Evolutionary conservation across 2,329 filamentous ascomycete species (phyloP).

Genomic region (Ophiostoma ulmi): DNA sequence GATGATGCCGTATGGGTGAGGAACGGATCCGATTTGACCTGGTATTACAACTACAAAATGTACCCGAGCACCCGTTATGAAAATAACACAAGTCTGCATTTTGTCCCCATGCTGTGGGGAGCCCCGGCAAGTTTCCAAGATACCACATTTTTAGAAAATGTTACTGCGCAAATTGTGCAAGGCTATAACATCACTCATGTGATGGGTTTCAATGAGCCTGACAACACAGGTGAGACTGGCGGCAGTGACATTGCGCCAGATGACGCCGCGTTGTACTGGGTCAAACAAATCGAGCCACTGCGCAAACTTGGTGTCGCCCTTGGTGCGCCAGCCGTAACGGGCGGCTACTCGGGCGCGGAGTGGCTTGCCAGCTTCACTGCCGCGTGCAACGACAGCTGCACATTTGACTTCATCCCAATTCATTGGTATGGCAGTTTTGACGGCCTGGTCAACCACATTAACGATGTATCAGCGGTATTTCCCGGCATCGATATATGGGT

Average conservation of each 20-base stretch:
- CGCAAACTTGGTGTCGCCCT: constrained; percentile 58
- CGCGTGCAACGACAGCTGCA: constrained; percentile 58
- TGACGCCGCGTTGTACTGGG: constrained; percentile 63
- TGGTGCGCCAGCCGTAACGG: constrained; percentile 67
- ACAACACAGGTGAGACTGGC: constrained; percentile 51
- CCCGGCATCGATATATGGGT: constrained; percentile 64
- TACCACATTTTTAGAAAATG: constrained; percentile 55
- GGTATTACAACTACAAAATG: constrained; percentile 77
- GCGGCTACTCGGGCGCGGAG: constrained; percentile 51
- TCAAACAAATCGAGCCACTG: constrained; percentile 64
- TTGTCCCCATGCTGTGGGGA: constrained; percentile 78
- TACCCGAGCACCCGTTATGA: constrained; percentile 50
- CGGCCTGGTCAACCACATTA: constrained; percentile 61
- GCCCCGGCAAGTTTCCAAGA: constrained; percentile 43
- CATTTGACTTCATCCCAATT: constrained; percentile 56
- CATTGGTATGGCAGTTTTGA: constrained; percentile 67
- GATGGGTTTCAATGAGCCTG: constrained; percentile 74
- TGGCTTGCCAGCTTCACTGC: constrained; percentile 64
- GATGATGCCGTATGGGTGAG: constrained; percentile 63
- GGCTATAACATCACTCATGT: constrained; percentile 60
- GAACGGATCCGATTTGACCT: constrained; percentile 56
- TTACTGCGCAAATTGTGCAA: constrained; percentile 49
- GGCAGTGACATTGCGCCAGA: constrained; percentile 58
- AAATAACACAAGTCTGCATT: constrained; percentile 45
- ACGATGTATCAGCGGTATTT: constrained; percentile 47